Base-by-base conservation (phyloP, 768 basidiomycete species). In the Lentinula sp. region DNA sequence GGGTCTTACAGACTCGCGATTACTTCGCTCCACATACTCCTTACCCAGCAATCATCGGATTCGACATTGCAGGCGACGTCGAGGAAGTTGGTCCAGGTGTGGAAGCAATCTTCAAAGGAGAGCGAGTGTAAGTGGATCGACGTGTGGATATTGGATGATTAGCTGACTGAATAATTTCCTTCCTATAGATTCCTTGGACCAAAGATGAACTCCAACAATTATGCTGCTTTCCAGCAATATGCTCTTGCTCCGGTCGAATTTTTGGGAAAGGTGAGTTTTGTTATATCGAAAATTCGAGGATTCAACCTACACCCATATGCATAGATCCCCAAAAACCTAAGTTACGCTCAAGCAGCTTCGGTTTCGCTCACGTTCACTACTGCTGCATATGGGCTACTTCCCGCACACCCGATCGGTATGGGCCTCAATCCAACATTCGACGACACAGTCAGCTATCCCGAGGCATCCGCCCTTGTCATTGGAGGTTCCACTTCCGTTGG, bases 41-140 rank as follows among this genome's bases (percentile, higher is more conserved):
- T 16, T 84, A 71, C 62, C 84, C 81, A 12, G 75, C 75, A 4
- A 69, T 85, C 1, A 61, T 80, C 0, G 85, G 85, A 1, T 71
- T 67, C 8, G 84, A 86, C 56, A 72, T 75, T 37, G 79, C 84
- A 43, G 85, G 85, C 4, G 75, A 77, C 1, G 78, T 86, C 6
- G 78, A 76, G 23, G 76, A 71, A 36, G 72, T 85, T 49, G 85
- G 84, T 2, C 77, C 79, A 59, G 79, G 77, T 2, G 84, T 86
- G 6, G 74, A 71, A 13, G 70, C 71, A 39, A 79, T 83, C 65
- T 72, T 78, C 62, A 73, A 74, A 32, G 84, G 83, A 2, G 83
- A 85, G 67, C 72, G 76, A 67, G 81, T 86, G 81, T 82, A 70
- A 66, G 79, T 16, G 18, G 18, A 60, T n/a, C 20, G 1, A 28